Percentiles rank a stretch among this genome's conserved stretches.
Evolutionary conservation across 2,329 filamentous ascomycete species (phyloP).

Genomic region (Arthrobotrys megalospora): DNA sequence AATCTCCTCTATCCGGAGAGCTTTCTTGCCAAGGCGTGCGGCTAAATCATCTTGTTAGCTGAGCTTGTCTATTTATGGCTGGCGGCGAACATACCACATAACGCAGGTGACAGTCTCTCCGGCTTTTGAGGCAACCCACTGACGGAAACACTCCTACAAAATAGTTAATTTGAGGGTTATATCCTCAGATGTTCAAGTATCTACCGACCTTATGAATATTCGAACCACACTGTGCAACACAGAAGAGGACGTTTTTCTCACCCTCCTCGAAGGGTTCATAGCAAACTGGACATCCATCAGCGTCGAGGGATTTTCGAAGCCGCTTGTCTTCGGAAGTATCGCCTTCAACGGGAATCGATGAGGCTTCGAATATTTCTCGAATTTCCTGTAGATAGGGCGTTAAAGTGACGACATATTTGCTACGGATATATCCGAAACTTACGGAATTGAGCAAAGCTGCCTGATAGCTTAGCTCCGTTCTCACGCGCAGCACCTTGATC

Average conservation of each 20-base stretch:
- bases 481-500: conserved; percentile 74
- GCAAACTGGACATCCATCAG: conserved; percentile 75
- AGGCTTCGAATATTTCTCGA: conserved; percentile 73
- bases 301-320: conserved; percentile 69
- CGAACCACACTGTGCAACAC: conserved; percentile 63
- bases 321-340: conserved; percentile 62
- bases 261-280: conserved; percentile 70
- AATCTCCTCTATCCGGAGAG: conserved; percentile 16
- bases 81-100: conserved; percentile 62
- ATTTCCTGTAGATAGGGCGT: conserved; percentile 70
- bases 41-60: conserved; percentile 4
- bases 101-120: conserved; percentile 63
- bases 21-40: conserved; percentile 46
- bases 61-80: neutral
- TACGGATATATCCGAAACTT: conserved; percentile 6
- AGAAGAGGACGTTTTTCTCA: conserved; percentile 61
- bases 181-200: neutral
- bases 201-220: conserved; percentile 62
- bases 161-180: neutral
- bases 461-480: conserved; percentile 74
- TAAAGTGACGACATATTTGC: neutral
- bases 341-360: conserved; percentile 69
- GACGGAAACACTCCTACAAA: conserved; percentile 61
- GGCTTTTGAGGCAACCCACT: conserved; percentile 62
- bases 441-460: conserved; percentile 72